Base-by-base conservation (phyloP, 108 stramenopile genomes). In the Tribonema minus region DNA sequence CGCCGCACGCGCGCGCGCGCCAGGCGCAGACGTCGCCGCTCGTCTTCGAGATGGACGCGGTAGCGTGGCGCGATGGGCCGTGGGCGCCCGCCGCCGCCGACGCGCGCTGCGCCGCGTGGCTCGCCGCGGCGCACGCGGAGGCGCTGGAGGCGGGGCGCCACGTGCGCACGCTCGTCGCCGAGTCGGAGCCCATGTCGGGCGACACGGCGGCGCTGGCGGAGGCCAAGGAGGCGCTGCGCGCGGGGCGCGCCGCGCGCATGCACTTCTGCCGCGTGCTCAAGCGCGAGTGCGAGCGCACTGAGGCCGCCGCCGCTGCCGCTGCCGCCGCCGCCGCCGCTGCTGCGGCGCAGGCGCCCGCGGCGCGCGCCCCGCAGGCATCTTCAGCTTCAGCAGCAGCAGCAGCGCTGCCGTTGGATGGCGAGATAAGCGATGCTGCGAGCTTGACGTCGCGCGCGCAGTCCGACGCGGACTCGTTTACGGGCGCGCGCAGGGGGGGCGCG, bases 41-140 rank as follows among this genome's bases (percentile, higher is more conserved):
- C n/a, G 68, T 64, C 12, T 79, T 70, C 61, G 77, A 79, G 68
- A 79, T 79, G 77, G 77, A 79, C 34, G 77, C 68, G 0, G 77
- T 68, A 20, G 31, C 66, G 25, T 79, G 77, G 77, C 34, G 38
- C 25, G 67, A 67, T 12, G 77, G 77, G 27, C 77, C 77, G 26
- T 32, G 68, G 36, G 77, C 65, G 35, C 68, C 60, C 31, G 68
- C 64, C 35, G n/a, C n/a, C n/a, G n/a, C n/a, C n/a, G n/a, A n/a
- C n/a, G n/a, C n/a, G n/a, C n/a, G n/a, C n/a, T n/a, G n/a, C n/a
- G 58, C 68, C 0, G 61, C 30, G 33, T 79, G 77, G 77, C 77
- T 62, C 23, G 4, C 5, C 0, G 30, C 34, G 33, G 67, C 68
- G 25, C 68, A 67, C 2, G 38, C 41, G 3, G 46, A 67, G 7